Percentiles rank a stretch among this genome's conserved stretches.
Conservation (phyloP, 768 basidiomycete species). For the Filobasidium floriforme region DNA sequence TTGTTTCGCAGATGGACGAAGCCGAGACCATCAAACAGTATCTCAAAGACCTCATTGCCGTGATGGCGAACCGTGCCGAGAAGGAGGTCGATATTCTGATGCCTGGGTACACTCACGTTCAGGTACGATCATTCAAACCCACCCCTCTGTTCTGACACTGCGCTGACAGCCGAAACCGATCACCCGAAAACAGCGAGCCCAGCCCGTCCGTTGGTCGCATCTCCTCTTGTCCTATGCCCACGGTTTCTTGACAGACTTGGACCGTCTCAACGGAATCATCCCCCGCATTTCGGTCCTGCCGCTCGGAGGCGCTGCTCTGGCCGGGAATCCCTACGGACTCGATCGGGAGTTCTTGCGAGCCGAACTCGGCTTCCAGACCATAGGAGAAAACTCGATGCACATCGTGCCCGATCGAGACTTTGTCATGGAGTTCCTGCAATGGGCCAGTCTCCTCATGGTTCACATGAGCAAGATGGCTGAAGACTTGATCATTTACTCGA, state of each 20-base stretch:
- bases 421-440: conserved; percentile 94
- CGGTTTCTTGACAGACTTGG: conserved; percentile 81
- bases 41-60: conserved; percentile 69
- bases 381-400: conserved; percentile 95
- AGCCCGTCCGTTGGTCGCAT: conserved; percentile 99
- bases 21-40: conserved; percentile 59
- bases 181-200: conserved; percentile 63
- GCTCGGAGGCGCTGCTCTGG: conserved; percentile 86
- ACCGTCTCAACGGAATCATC: conserved; percentile 70
- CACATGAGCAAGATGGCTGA: conserved; percentile 93
- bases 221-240: conserved; percentile 89
- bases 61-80: conserved; percentile 87
- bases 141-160: not conserved
- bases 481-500: conserved; percentile 92
- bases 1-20: conserved; percentile 53
- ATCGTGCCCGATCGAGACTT: conserved; percentile 96
- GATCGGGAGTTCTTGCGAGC: conserved; percentile 85
- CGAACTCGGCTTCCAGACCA: conserved; percentile 77
- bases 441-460: conserved; percentile 82
- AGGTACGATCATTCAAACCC: conserved; percentile 51
- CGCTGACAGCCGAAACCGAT: not conserved
- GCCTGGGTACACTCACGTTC: conserved; percentile 96
- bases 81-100: conserved; percentile 82
- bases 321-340: conserved; percentile 90
- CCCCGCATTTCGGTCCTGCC: conserved; percentile 90